Evolutionary conservation across 352 stramenopile species (phyloP), one percentile per base, ranked within the genome.

Genomic region (Phytophthora pluvialis): DNA sequence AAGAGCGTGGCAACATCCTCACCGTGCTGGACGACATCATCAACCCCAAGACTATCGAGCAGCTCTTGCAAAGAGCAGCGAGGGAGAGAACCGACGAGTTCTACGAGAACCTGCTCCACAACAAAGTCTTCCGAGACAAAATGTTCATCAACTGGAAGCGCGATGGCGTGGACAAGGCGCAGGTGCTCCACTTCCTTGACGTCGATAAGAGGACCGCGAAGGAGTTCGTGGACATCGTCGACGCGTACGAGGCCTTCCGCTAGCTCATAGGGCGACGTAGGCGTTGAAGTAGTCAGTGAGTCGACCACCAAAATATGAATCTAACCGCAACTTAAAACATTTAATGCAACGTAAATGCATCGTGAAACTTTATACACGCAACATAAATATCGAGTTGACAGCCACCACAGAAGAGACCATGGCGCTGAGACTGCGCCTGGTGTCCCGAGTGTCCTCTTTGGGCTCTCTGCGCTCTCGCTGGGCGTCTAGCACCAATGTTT

Each of bases 401-500:
- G 25, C 36, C 25, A 58, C 35, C 56, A 44, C 32, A 38, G 32
- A 40, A 53, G 42, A 49, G 51, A 36, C 45, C 6, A 60, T 62
- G 50, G 4, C 45, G 31, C 31, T 68, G 16, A 26, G 45, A 31
- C 35, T 47, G 11, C 64, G 51, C 2, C 18, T 55, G 16, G 12
- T 33, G 26, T 44, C 33, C 21, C 39, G 51, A 12, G 26, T 28
- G 26, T 49, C 35, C 16, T 13, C 25, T 12, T 9, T 55, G 12
- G 16, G 44, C 16, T 33, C 48, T 58, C 49, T 64, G 9, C 43
- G 36, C 13, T n/a, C 28, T 50, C 64, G 64, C 16, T 70, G 56
- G 56, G 29, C 43, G n/a, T 78, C 70, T 16, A 73, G 45, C 10
- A 55, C 36, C 28, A 75, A 90, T 48, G 78, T 90, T 11, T 78